Evolutionary conservation across 208 protist genomes (phyloP), one percentile per base, ranked within the genome.

Genomic region (Trypanosoma avium): DNA sequence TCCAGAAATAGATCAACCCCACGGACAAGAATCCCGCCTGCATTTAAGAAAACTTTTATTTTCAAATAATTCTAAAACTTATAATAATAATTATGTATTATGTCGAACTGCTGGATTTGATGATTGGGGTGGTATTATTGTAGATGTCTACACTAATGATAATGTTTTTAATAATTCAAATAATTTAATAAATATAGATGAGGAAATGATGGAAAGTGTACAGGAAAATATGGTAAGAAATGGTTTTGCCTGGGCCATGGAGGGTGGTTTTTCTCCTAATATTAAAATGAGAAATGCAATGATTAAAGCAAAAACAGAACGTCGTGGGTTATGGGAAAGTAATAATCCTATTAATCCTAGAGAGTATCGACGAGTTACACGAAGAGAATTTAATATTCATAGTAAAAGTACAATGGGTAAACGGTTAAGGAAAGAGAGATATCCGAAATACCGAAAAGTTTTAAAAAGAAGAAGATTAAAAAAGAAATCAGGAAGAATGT

Each of bases 171-270:
- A 45, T 4, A 0, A 13, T 27, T 42, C 21, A 36, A n/a, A 6
- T 3, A 26, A 24, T 35, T 15, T 12, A n/a, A n/a, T n/a, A n/a
- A n/a, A n/a, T n/a, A n/a, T n/a, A n/a, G n/a, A n/a, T n/a, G n/a
- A n/a, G n/a, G n/a, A n/a, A n/a, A n/a, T n/a, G n/a, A n/a, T n/a
- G n/a, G n/a, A n/a, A 19, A 65, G n/a, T 54, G 58, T 73, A 35
- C 58, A 67, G 56, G 61, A 61, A 26, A 17, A 24, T 12, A 63
- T 73, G 67, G 67, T 73, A 19, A 58, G 58, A 10, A 29, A 35
- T 22, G 67, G 67, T 19, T 60, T 38, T 40, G 67, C 67, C 0
- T 67, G 57, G 58, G 61, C 33, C 8, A 55, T 61, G 56, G 56
- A 70, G 3, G 47, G 32, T 36, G 55, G 38, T 13, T 63, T 62